Percentiles rank a stretch among this genome's conserved stretches.
phyloP scores from a whole-genome alignment of 805 yeast species.

The Ogataea corticis region DNA sequence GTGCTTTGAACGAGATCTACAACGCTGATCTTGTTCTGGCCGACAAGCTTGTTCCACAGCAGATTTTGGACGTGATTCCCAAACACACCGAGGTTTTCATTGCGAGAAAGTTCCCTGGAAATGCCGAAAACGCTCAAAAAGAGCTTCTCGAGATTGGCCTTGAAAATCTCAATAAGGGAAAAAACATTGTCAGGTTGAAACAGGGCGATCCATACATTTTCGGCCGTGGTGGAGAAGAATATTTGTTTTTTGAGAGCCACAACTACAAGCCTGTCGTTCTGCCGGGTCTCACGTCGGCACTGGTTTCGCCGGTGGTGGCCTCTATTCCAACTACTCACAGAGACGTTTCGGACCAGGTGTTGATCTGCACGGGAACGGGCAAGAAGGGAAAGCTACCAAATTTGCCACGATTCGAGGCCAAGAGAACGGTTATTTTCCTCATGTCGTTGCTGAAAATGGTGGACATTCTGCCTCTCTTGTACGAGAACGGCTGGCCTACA shows the following conservation, averaged over 20 bases:
- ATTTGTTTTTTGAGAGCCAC: conserved; percentile 58
- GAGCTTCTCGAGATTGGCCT: conserved; percentile 78
- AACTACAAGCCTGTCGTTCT: conserved; percentile 75
- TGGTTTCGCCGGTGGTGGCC: conserved; percentile 82
- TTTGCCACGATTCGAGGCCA: conserved; percentile 68
- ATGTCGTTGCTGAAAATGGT: conserved; percentile 85
- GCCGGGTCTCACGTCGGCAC: conserved; percentile 88
- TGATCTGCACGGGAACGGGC: conserved; percentile 94
- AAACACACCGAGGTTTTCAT: conserved; percentile 71
- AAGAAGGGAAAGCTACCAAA: conserved; percentile 79
- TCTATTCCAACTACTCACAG: conserved; percentile 90
- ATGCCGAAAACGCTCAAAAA: conserved; percentile 90
- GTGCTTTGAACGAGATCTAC: conserved; percentile 78
- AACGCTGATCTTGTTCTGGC: conserved; percentile 84
- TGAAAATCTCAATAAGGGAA: conserved; percentile 60
- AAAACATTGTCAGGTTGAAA: conserved; percentile 81
- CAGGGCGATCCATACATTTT: conserved; percentile 97
- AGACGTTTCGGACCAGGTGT: conserved; percentile 87
- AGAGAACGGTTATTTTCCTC: conserved; percentile 81
- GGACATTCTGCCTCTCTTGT: conserved; percentile 50
- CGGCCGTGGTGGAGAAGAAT: conserved; percentile 97
- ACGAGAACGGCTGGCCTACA: conserved; percentile 61
- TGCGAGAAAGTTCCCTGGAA: conserved; percentile 94
- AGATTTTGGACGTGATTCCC: conserved; percentile 83
- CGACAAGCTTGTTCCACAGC: conserved; percentile 90